Evolutionary conservation across 495 filamentous ascomycete genomes (phyloP), one percentile per base, ranked within the genome.

Genomic region (Neurospora sp.): DNA sequence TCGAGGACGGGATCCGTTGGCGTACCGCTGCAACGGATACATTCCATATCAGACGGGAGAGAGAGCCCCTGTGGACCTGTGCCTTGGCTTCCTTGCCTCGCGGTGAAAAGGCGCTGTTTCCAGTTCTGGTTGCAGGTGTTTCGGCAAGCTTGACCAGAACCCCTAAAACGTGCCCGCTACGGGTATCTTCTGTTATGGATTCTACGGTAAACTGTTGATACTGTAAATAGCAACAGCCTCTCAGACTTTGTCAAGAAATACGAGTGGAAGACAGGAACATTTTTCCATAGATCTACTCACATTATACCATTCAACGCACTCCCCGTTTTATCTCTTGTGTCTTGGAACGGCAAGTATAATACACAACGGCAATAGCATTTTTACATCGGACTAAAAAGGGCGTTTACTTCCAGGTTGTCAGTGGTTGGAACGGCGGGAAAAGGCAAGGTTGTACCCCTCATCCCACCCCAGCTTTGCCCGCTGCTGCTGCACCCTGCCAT

Each of bases 371-470:
- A 19, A 31, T 19, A 31, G 15, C 54, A 1, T 17, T 17, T 34
- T 6, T 19, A 0, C 3, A 19, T 17, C 15, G 3, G 15, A 19
- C 28, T 28, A 34, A 66, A 66, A 34, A 62, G 48, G 2, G 28
- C 24, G 54, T 31, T 62, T 62, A 34, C 54, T 66, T 66, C 13
- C 6, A 31, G 54, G 13, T 7, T 62, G 54, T 62, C 15, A 34
- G 28, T 66, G 54, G 54, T 66, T 66, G 28, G 28, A 34, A 66
- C 6, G 15, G 34, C 54, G 54, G 28, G 28, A 66, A 66, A 76
- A 73, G 17, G 19, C 39, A 40, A 69, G 71, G 74, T 74, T 74
- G 72, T 62, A 43, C 75, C 72, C 76, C 73, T 75, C 76, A 74
- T 72, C 75, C 74, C 73, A 71, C 73, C 74, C 73, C 71, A 71